Base-by-base conservation (phyloP, 2,329 filamentous ascomycete genomes). In the Nannizziopsis barbatae region DNA sequence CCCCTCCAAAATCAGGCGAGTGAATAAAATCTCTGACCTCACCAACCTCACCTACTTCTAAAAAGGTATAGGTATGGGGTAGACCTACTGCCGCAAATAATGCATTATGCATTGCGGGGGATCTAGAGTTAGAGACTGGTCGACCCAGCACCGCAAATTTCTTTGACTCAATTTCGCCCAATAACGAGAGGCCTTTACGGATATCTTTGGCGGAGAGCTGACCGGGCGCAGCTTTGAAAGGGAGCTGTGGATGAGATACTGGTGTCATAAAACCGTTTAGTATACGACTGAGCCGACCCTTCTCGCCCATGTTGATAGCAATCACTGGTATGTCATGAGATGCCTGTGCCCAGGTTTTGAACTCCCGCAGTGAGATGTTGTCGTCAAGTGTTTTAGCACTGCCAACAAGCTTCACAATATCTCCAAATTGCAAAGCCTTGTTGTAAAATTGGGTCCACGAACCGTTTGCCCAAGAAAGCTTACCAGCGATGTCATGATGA, bases 241-340 rank as follows among this genome's bases (percentile, higher is more conserved):
- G 88, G n/a, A 96, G 74, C 10, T 76, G 77, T 1, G 87, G 85
- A 63, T 96, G 92, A 2, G 87, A 88, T 11, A 98, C 92, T 0
- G 92, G 92, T 0, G 92, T 96, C 71, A 98, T 80, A 72, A 96
- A 96, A 27, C 77, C 75, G 66, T 98, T 98, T 50, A 93, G 71
- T 39, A 98, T 83, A 31, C 92, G 82, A 60, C 87, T 95, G 37
- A 95, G 75, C 69, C 95, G 92, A 42, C 92, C 92, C 20, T 78
- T 72, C 42, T 79, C 73, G 27, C 90, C 89, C 90, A 98, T 96
- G 67, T 98, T 98, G 62, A 98, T 84, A 1, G 85, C 87, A 57
- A 98, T 95, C 48, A 98, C 70, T 0, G 89, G 90, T n/a, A 81
- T 80, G 46, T 83, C 75, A 60, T 93, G 84, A 1, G 84, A 77